Base-by-base conservation (phyloP, 305 asterid species). In the Ajuga reptans region DNA sequence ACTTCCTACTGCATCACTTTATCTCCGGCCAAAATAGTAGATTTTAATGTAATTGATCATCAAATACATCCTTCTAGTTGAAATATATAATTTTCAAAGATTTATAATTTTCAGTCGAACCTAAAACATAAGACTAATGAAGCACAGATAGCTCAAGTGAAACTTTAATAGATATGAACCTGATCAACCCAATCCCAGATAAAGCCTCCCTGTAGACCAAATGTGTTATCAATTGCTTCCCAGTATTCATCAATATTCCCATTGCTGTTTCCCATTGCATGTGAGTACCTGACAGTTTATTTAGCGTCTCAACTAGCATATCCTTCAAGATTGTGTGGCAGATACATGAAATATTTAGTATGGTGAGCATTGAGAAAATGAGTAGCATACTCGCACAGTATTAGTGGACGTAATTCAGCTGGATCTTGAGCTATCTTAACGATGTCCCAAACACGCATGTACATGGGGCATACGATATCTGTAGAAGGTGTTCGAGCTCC, bases 141-240 rank as follows among this genome's bases (percentile, higher is more conserved):
- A 27, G 60, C 65, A 51, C 33, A 58, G 47, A 16, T 17, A 62
- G 52, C 21, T 60, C 16, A 6, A 43, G 43, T 11, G 34, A 57
- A 69, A 74, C 39, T 29, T 56, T 33, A 34, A 42, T 59, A 52
- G 29, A 67, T 71, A 66, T 73, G 64, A 24, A 93, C 97, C 97
- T 93, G 97, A 81, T 93, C 97, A 86, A 81, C 99, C 99, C 99
- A 93, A 36, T 93, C 99, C 99, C 99, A 93, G 65, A 93, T 90
- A 81, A 93, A 90, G 68, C 99, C 99, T 77, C 99, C 99, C 78
- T 93, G 99, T 47, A 93, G 94, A 75, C 99, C 99, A 81, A 90
- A 87, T 37, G 92, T 93, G 86, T 68, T 85, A 79, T 93, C 99
- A 72, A 93, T 90, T 75, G 97, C 97, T 87, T 93, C 97, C 99